Base-by-base conservation (phyloP, 83 land plant genomes). In the Isoetes engelmannii region DNA sequence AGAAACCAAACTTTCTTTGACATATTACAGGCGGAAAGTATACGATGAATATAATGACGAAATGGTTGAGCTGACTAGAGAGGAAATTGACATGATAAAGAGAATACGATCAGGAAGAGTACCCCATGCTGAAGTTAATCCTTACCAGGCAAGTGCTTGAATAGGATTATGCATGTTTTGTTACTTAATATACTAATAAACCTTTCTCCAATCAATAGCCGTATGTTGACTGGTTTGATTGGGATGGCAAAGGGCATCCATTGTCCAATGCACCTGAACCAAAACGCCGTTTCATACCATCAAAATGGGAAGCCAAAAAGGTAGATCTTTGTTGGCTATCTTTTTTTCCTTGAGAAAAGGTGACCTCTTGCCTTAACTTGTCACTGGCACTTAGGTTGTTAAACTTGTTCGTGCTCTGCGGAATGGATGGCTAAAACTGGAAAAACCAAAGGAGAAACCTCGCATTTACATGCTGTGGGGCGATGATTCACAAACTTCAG, bases 221-320 rank as follows among this genome's bases (percentile, higher is more conserved):
- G 61, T 94, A 88, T 82, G 86, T 91, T 48, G 99, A 94, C 74
- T 94, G 93, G 93, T 94, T 94, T 75, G 79, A 79, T 47, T 90
- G 84, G 80, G 93, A 94, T 47, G 92, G 80, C 57, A 85, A 85
- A 45, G 85, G 77, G 21, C 89, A 84, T 66, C 97, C 99, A 18
- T 70, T 94, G 4, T 94, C 99, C 10, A 88, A 81, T 90, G 99
- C 99, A 4, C 99, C 99, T 28, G 99, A 94, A 75, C 99, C 99
- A 45, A 94, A 94, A 77, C 78, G 99, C 57, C 82, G 99, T 53
- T 94, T 94, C 61, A 88, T 91, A 65, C 97, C 93, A 59, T 94
- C 99, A 13, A 91, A 94, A 76, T 94, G 91, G 93, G 99, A 94
- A 72, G 83, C 82, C 55, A 94, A 91, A 77, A 91, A 88, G 97